Base-by-base conservation (phyloP, 2,329 filamentous ascomycete species). In the Aspergillus pseudoglaucus region DNA sequence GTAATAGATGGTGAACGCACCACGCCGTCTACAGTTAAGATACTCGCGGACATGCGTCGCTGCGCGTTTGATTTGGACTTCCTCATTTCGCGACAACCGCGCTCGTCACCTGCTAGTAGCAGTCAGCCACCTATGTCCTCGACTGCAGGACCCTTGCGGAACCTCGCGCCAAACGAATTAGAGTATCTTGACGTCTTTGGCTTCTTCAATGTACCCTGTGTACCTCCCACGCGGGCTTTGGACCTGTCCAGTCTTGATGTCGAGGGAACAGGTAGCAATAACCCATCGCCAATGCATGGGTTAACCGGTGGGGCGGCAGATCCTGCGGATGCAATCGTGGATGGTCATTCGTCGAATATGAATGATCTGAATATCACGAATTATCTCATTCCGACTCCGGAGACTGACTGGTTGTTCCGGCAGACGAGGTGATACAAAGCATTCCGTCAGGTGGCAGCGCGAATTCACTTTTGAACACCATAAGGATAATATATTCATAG, bases 101-200 rank as follows among this genome's bases (percentile, higher is more conserved):
- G 68, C 6, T 59, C 62, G 9, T 67, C 65, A 1, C 62, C 67
- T 3, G 66, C 65, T 1, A 65, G 51, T 55, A 73, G 47, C 53
- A 73, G 47, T 53, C 61, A 23, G 57, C 46, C 65, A 49, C 62
- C 51, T 42, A 49, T 40, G 48, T 50, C 47, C 52, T 46, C 55
- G 10, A 32, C 55, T 3, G 53, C 51, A 15, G 53, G 62, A 6
- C 84, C 83, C 0, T 81, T 83, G 1, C 78, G 80, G 1, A 79
- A 82, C 25, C 87, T 88, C 1, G 86, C 83, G 8, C 80, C 86
- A 1, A 88, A 93, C 56, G 89, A 95, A 61, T 74, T 95, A 3
- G 90, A 95, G 64, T 95, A 94, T 63, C 74, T 95, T 2, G 90
- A 95, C 59, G 87, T 95, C 0, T 95, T 96, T 64, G 88, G 93